Evolutionary conservation across 208 protist genomes (phyloP), one percentile per base, ranked within the genome.

Genomic region (Balamuthia mandrillaris): DNA sequence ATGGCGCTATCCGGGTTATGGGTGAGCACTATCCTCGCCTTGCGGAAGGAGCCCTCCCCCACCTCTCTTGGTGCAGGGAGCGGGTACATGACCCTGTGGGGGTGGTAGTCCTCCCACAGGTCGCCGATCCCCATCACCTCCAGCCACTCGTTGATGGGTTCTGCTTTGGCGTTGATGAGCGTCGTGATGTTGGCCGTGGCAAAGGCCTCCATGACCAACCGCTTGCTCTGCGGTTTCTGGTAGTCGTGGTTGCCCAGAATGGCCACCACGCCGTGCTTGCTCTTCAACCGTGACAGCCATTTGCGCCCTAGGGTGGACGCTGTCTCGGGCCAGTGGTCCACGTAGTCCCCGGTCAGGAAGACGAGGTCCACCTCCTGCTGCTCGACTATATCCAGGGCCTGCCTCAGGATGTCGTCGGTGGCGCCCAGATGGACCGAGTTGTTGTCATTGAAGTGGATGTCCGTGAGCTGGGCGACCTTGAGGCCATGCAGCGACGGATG

Each of bases 331-430:
- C 56, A 66, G 56, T 41, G 56, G 18, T 82, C 74, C 16, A 82
- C 74, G 56, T 82, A 82, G 74, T 82, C 74, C 45, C 74, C 74
- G n/a, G 74, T 82, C 16, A 82, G 74, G 9, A 82, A 35, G 33
- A 82, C 74, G 21, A 82, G 18, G 27, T 82, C 74, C 9, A 82
- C 74, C 4, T n/a, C 5, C 74, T 61, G 47, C 1, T 41, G 33
- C 54, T 82, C 56, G 6, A 82, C 47, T 5, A 39, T 39, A 7
- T 7, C 21, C 42, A 35, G 31, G 9, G 61, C 77, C 45, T 29
- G 14, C 31, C 24, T 9, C 21, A 79, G 70, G 21, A 79, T 31
- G 29, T 52, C 70, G 21, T 79, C 41, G 16, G 45, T 44, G 27
- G 45, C 33, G 1, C 65, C 65, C 41, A 37, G 45, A 37, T 37